A percentile compares a stretch with the other conserved stretches of the same genome.
Conservation (phyloP, 2,329 filamentous ascomycete species). For the Clonostachys rosea region DNA sequence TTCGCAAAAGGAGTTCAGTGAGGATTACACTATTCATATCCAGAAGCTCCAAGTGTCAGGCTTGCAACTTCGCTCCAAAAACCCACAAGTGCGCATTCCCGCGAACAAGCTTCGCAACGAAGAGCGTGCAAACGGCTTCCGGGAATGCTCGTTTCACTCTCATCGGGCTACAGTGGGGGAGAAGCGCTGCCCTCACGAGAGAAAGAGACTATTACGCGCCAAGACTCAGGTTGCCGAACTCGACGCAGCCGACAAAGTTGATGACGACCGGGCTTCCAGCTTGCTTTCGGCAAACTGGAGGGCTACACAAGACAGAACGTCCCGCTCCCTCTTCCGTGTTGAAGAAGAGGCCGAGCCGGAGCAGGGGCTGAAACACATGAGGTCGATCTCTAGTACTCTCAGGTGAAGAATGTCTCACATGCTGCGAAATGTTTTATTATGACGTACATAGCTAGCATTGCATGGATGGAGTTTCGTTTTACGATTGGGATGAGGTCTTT, state of each 20-base stretch:
- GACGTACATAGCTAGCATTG: too few species aligned
- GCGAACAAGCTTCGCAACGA: slow-evolving; percentile 51
- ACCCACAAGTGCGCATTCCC: slow-evolving; percentile 54
- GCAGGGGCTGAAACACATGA: slow-evolving; percentile 19
- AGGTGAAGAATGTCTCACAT: slow-evolving; percentile 4
- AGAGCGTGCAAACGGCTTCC: slow-evolving; percentile 55
- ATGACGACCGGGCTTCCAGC: too few species aligned
- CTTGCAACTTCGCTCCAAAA: slow-evolving; percentile 51
- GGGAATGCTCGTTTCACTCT: slow-evolving; percentile 57
- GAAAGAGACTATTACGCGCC: neutral
- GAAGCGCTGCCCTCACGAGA: slow-evolving; percentile 43
- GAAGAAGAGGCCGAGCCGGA: slow-evolving; percentile 20
- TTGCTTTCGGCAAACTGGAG: too few species aligned
- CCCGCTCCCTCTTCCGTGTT: too few species aligned
- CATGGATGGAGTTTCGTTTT: too few species aligned
- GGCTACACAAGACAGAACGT: too few species aligned
- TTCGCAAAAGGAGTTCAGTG: slow-evolving; percentile 36
- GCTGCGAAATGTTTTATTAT: too few species aligned
- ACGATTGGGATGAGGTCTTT: neutral
- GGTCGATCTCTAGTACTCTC: slow-evolving; percentile 20
- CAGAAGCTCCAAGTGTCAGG: slow-evolving; percentile 45
- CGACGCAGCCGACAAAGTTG: too few species aligned
- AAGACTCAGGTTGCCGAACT: too few species aligned
- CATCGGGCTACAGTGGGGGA: slow-evolving; percentile 51
- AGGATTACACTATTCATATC: slow-evolving; percentile 47